These are phyloP conservation scores for Juncus inflexus DNA, from an alignment of 176 grass and related monocot genomes.

Conservation along the genomic window DNA sequence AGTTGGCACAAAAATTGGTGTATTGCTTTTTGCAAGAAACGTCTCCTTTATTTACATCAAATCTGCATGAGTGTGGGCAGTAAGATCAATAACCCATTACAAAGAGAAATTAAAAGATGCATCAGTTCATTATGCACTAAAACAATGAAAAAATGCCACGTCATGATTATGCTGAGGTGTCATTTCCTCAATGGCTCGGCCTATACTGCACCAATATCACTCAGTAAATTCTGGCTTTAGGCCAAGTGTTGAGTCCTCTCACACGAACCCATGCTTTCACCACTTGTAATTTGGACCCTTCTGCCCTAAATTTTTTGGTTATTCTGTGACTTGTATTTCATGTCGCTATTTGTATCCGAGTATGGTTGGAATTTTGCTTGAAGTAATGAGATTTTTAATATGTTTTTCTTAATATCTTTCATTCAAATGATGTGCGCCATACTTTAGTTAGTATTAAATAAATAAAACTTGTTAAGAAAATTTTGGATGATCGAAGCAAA, in stretches of 20 bases:
- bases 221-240: not conserved
- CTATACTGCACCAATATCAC: too few species aligned
- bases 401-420: too few species aligned
- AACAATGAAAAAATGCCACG: too few species aligned
- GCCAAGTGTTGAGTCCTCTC: constrained; percentile 25
- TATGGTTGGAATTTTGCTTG: not conserved
- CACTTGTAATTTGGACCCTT: constrained; percentile 25
- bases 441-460: too few species aligned
- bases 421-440: too few species aligned
- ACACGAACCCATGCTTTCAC: constrained; percentile 28
- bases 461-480: too few species aligned
- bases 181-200: too few species aligned
- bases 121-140: too few species aligned
- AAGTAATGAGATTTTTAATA: not conserved
- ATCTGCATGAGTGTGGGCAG: not conserved
- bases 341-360: constrained; percentile 7
- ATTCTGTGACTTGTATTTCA: not conserved
- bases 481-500: too few species aligned
- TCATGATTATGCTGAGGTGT: too few species aligned
- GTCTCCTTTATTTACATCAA: constrained; percentile 23
- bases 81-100: constrained; percentile 1
- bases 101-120: too few species aligned
- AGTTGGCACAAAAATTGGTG: constrained; percentile 8
- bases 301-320: not conserved
- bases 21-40: constrained; percentile 19